A percentile compares a stretch with the other conserved stretches of the same genome.
Conservation (phyloP, 495 filamentous ascomycete genomes). For the Lineolata rhizophorae region DNA sequence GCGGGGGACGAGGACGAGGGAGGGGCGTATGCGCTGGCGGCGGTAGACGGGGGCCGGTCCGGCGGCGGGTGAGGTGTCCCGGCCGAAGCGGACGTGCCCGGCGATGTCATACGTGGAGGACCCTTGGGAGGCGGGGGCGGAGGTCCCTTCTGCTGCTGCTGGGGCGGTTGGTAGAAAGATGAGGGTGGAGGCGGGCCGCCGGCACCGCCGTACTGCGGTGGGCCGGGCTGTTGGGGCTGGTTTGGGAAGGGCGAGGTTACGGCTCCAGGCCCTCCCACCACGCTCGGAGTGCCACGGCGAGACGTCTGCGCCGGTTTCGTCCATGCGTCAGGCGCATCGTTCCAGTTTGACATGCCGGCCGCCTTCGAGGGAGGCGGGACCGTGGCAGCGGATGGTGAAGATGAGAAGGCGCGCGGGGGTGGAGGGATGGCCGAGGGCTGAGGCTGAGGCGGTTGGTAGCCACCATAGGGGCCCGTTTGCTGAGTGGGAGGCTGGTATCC, state of each 20-base stretch:
- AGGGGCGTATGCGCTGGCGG: slow-evolving; percentile 55
- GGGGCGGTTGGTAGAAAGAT: slow-evolving; percentile 22
- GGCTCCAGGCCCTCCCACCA: slow-evolving; percentile 23
- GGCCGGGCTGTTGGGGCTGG: slow-evolving; percentile 19
- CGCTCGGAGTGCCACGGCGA: slow-evolving; percentile 47
- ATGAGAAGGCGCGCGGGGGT: slow-evolving; percentile 32
- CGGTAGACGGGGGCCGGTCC: slow-evolving; percentile 24
- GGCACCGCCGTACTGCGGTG: slow-evolving; percentile 7
- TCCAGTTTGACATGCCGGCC: slow-evolving; percentile 63
- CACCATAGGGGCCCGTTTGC: slow-evolving; percentile 5
- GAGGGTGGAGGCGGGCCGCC: slow-evolving; percentile 17
- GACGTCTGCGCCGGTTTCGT: slow-evolving; percentile 41
- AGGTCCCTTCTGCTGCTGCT: slow-evolving; percentile 24
- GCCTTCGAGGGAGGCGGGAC: slow-evolving; percentile 42
- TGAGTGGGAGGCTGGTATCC: slow-evolving; percentile 17
- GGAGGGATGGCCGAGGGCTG: slow-evolving; percentile 22
- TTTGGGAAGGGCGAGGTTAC: slow-evolving; percentile 47
- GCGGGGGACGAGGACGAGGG: slow-evolving; percentile 24
- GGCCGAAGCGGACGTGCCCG: slow-evolving; percentile 21
- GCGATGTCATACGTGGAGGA: slow-evolving; percentile 33
- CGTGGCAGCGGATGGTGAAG: slow-evolving; percentile 29
- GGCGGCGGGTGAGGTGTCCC: slow-evolving; percentile 12
- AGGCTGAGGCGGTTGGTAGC: slow-evolving; percentile 11
- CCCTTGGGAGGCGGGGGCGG: slow-evolving; percentile 15
- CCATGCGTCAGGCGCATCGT: slow-evolving; percentile 71